A percentile compares a stretch with the other conserved stretches of the same genome.
These are phyloP conservation scores for Ganoderma boninense DNA, from an alignment of 1,284 basidiomycete genomes.

Conservation along the genomic window DNA sequence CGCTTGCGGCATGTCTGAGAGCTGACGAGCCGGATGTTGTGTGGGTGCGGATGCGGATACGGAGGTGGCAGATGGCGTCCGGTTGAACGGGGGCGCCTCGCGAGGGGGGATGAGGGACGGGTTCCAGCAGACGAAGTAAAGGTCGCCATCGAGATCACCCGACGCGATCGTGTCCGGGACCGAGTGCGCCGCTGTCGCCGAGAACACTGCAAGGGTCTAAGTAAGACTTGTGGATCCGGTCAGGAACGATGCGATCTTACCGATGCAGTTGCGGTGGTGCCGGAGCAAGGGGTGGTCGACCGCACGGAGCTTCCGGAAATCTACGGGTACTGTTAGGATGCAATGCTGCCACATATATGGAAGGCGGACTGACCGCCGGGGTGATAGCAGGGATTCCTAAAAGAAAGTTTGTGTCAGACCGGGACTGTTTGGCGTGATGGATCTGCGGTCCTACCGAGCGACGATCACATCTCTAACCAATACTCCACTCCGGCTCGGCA, in stretches of 20 bases:
- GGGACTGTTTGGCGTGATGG: background rate
- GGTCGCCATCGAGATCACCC: constrained; percentile 37
- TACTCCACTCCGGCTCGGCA: constrained; percentile 30
- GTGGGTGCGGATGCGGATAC: background rate
- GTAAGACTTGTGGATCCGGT: background rate
- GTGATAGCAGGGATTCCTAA: constrained; percentile 31
- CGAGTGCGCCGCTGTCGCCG: constrained; percentile 27
- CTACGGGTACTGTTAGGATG: constrained; percentile 6
- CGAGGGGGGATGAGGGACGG: constrained; percentile 21
- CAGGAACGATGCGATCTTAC: constrained; percentile 1
- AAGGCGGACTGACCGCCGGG: constrained; percentile 26
- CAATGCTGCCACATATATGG: background rate
- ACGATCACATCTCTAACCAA: constrained; percentile 29
- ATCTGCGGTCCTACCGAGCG: constrained; percentile 18
- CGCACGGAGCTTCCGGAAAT: constrained; percentile 32
- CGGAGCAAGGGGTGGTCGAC: constrained; percentile 29
- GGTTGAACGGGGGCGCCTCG: constrained; percentile 10
- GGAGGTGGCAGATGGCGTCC: background rate
- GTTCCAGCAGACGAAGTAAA: constrained; percentile 34
- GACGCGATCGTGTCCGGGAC: constrained; percentile 33
- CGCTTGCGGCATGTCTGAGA: constrained; percentile 18
- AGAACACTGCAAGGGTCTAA: constrained; percentile 26
- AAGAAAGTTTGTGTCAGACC: background rate
- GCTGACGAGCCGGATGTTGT: background rate
- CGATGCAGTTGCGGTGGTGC: constrained; percentile 35